Evolutionary conservation across 345 rosid genomes (phyloP).

Genomic region (Arabidopsis arenosa): DNA sequence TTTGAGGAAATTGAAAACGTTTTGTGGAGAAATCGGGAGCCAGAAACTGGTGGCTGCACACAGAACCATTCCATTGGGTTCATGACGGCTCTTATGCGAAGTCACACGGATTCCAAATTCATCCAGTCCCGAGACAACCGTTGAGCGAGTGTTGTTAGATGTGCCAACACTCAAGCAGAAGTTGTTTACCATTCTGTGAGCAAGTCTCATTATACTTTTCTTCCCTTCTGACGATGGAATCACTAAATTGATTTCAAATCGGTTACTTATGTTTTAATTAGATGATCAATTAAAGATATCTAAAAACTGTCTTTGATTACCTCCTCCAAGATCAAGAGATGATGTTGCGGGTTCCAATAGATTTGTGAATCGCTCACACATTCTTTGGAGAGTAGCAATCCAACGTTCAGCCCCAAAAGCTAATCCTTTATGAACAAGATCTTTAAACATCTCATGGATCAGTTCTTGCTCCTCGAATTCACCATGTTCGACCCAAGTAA

Average conservation of each 20-base stretch:
- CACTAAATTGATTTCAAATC: slow-evolving; percentile 48
- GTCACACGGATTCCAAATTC: slow-evolving; percentile 82
- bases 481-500: slow-evolving; percentile 90
- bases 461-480: slow-evolving; percentile 72
- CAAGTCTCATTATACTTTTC: slow-evolving; percentile 92
- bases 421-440: slow-evolving; percentile 63
- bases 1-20: slow-evolving; percentile 79
- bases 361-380: slow-evolving; percentile 77
- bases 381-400: slow-evolving; percentile 81
- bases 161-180: slow-evolving; percentile 85
- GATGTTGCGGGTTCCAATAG: slow-evolving; percentile 64
- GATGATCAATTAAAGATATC: background rate
- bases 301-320: slow-evolving; percentile 35
- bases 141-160: slow-evolving; percentile 65
- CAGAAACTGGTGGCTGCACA: slow-evolving; percentile 94
- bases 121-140: slow-evolving; percentile 63
- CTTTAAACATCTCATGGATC: slow-evolving; percentile 61
- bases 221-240: slow-evolving; percentile 83
- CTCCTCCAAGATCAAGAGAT: slow-evolving; percentile 80
- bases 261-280: background rate
- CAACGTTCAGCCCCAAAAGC: slow-evolving; percentile 96
- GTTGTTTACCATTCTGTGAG: slow-evolving; percentile 88
- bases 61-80: slow-evolving; percentile 79
- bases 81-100: slow-evolving; percentile 60
- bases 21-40: slow-evolving; percentile 81